Percentiles rank a stretch among this genome's conserved stretches.
Conservation (phyloP, 495 filamentous ascomycete genomes). For the Penicillium ochrochloron region DNA sequence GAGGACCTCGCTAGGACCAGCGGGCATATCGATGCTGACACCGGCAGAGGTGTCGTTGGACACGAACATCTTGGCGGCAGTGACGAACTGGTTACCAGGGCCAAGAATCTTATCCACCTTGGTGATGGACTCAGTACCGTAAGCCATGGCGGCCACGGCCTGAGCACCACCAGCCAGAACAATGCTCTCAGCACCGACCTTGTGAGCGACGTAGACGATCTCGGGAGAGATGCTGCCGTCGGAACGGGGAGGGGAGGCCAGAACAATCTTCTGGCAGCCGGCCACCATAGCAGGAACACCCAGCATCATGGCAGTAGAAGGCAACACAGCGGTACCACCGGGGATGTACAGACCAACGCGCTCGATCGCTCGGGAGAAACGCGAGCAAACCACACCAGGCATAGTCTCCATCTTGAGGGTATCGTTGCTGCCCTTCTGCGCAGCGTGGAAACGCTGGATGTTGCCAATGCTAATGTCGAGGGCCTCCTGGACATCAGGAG, state of each 20-base stretch:
- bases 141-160: conserved; percentile 79
- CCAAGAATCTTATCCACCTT: conserved; percentile 99
- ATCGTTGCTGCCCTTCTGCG: conserved; percentile 76
- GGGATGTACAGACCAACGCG: conserved; percentile 94
- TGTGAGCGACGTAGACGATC: conserved; percentile 98
- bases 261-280: conserved; percentile 92
- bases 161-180: conserved; percentile 95
- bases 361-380: conserved; percentile 91
- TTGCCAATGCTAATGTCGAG: conserved; percentile 94
- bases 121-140: conserved; percentile 73
- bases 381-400: conserved; percentile 93
- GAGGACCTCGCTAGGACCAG: conserved; percentile 93
- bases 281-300: conserved; percentile 97
- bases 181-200: conserved; percentile 92
- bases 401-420: conserved; percentile 89
- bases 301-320: conserved; percentile 95
- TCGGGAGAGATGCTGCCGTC: conserved; percentile 94
- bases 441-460: conserved; percentile 89
- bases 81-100: conserved; percentile 98
- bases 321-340: conserved; percentile 92
- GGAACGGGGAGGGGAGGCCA: conserved; percentile 87
- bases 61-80: conserved; percentile 96
- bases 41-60: conserved; percentile 93
- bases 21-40: conserved; percentile 98
- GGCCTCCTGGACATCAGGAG: conserved; percentile 81